Conservation (phyloP, 768 basidiomycete species). For the Leccinum pellstonianum region DNA sequence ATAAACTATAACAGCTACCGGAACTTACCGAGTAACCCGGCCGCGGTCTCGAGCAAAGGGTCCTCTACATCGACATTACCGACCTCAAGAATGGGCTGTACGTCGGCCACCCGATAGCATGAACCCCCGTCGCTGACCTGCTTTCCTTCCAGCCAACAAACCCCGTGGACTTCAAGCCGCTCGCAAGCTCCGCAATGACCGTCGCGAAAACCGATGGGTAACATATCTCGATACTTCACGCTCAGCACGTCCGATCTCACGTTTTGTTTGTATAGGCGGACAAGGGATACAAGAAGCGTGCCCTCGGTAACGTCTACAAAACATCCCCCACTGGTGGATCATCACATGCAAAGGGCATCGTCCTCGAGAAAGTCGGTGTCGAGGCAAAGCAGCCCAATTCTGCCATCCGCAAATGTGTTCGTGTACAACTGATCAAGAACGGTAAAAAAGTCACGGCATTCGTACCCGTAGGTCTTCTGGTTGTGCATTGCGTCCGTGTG, state of each 20-base stretch:
- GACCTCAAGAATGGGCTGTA: slow-evolving; percentile 83
- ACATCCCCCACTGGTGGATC: slow-evolving; percentile 99
- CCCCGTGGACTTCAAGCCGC: slow-evolving; percentile 98
- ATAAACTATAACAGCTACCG: slow-evolving; percentile 44
- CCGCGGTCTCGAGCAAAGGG: slow-evolving; percentile 3
- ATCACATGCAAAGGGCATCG: slow-evolving; percentile 99
- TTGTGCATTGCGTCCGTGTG: background rate
- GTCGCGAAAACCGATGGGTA: slow-evolving; percentile 97
- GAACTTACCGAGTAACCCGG: slow-evolving; percentile 29
- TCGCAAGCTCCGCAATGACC: slow-evolving; percentile 93
- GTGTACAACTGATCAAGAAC: slow-evolving; percentile 99
- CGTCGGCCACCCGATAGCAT: slow-evolving; percentile 37
- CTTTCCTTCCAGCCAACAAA: slow-evolving; percentile 76
- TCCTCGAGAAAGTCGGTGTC: slow-evolving; percentile 99
- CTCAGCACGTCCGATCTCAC: slow-evolving; percentile 15
- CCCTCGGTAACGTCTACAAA: slow-evolving; percentile 99
- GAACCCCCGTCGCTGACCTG: slow-evolving; percentile 8
- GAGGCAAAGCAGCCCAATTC: slow-evolving; percentile 99
- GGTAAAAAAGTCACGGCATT: slow-evolving; percentile 99
- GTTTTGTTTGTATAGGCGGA: slow-evolving; percentile 65
- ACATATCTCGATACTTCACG: slow-evolving; percentile 28
- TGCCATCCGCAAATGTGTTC: slow-evolving; percentile 99
- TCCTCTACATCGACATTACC: slow-evolving; percentile 43
- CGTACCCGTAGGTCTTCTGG: slow-evolving; percentile 74
- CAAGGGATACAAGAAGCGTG: slow-evolving; percentile 99